Evolutionary conservation across 805 yeast genomes (phyloP).

Genomic region (Tetrapisispora nanseiensis): DNA sequence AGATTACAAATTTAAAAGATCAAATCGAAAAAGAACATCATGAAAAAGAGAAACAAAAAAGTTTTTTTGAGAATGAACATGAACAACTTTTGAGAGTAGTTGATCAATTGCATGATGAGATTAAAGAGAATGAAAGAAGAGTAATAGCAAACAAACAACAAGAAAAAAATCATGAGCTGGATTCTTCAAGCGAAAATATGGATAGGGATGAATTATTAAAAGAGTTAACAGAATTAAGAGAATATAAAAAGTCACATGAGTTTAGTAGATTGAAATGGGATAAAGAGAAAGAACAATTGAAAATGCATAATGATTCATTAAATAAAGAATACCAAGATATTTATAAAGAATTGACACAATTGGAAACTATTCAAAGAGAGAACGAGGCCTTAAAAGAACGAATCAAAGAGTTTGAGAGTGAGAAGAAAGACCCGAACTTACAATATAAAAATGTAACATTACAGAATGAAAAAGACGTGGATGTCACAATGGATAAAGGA

Average conservation of each 20-base stretch:
- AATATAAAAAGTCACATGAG: constrained; percentile 10
- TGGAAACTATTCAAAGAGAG: background rate
- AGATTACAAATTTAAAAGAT: constrained; percentile 13
- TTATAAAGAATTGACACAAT: constrained; percentile 17
- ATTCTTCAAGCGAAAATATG: too few species aligned
- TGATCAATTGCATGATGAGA: constrained; percentile 26
- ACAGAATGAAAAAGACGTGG: constrained; percentile 7
- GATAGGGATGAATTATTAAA: constrained; percentile 4
- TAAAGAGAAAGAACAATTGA: constrained; percentile 22
- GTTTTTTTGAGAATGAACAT: constrained; percentile 23
- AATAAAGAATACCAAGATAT: constrained; percentile 20
- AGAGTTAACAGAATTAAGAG: constrained; percentile 9
- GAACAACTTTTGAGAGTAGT: constrained; percentile 27
- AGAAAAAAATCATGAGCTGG: background rate
- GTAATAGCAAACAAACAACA: constrained; percentile 4
- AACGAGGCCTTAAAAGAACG: constrained; percentile 16
- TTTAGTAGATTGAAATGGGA: constrained; percentile 16
- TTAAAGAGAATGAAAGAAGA: constrained; percentile 23
- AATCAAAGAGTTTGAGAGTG: constrained; percentile 24
- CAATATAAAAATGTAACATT: background rate
- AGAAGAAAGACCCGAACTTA: background rate
- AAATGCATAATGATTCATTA: constrained; percentile 22
- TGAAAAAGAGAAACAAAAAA: constrained; percentile 19
- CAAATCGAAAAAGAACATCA: constrained; percentile 20
- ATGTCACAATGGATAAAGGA: constrained; percentile 64